Conservation (phyloP, 768 basidiomycete genomes). For the Mycena belliarum region DNA sequence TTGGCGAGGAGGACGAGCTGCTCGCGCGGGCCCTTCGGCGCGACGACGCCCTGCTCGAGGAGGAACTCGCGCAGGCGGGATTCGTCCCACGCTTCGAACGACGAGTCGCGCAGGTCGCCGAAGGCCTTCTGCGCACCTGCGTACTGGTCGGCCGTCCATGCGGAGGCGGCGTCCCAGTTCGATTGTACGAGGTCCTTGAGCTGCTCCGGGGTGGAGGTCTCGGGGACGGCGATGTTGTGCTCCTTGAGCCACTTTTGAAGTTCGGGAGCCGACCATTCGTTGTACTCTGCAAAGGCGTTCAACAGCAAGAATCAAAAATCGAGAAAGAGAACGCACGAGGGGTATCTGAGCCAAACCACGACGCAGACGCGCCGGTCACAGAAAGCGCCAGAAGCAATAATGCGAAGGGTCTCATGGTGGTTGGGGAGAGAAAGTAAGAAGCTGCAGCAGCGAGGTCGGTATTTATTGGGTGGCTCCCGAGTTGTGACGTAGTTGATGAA, state of each 20-base stretch:
- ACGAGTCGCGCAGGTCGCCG: conserved; percentile 52
- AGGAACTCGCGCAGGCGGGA: conserved; percentile 79
- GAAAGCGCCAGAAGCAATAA: conserved; percentile 34
- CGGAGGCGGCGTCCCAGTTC: conserved; percentile 57
- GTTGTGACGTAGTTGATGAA: too few species aligned
- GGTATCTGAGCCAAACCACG: conserved; percentile 53
- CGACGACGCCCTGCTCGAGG: conserved; percentile 83
- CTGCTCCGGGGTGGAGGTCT: conserved; percentile 41
- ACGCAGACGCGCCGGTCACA: conserved; percentile 42
- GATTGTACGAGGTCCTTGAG: conserved; percentile 51
- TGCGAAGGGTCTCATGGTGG: conserved; percentile 31
- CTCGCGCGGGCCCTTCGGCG: conserved; percentile 77
- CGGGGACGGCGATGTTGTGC: conserved; percentile 59
- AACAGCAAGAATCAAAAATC: conserved; percentile 10
- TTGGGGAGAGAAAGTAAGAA: background rate
- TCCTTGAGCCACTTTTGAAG: conserved; percentile 70
- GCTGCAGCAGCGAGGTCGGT: background rate
- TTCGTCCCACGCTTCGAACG: conserved; percentile 86
- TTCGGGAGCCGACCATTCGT: conserved; percentile 63
- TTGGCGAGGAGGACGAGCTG: conserved; percentile 79
- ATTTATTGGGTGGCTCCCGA: too few species aligned
- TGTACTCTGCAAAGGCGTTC: conserved; percentile 32
- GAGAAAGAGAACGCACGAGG: conserved; percentile 20
- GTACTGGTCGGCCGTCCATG: conserved; percentile 69
- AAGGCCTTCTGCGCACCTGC: conserved; percentile 64